These are phyloP conservation scores for Cytospora piceae DNA, from an alignment of 2,329 filamentous ascomycete species.

Conservation along the genomic window DNA sequence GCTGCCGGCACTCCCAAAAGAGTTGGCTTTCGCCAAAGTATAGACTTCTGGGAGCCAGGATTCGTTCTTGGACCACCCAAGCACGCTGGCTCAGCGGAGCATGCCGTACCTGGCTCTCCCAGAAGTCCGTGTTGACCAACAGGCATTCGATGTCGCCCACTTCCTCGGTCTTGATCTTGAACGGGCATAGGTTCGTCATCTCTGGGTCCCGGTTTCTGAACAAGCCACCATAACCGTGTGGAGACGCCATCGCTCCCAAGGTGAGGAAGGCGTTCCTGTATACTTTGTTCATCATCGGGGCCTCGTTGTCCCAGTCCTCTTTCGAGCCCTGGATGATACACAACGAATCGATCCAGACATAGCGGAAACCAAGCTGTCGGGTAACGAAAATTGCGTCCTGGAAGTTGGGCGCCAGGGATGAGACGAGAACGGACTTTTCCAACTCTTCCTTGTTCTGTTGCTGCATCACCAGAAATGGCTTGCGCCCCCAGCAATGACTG, in stretches of 20 bases:
- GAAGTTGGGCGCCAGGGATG: constrained; percentile 27
- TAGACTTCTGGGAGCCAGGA: constrained; percentile 18
- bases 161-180: neutral
- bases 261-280: constrained; percentile 32
- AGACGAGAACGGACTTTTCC: neutral
- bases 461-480: constrained; percentile 13
- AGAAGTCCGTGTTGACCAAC: constrained; percentile 18
- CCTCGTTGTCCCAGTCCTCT: constrained; percentile 33
- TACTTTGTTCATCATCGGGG: constrained; percentile 36
- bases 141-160: neutral
- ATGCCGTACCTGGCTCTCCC: constrained; percentile 16
- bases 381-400: constrained; percentile 30
- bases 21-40: constrained; percentile 22
- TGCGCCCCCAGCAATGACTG: constrained; percentile 36
- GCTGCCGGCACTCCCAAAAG: constrained; percentile 26
- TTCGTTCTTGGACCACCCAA: constrained; percentile 28
- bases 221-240: constrained; percentile 18
- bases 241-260: constrained; percentile 4
- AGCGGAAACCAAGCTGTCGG: constrained; percentile 26
- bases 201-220: constrained; percentile 10
- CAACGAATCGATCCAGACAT: constrained; percentile 37
- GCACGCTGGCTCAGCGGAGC: constrained; percentile 16
- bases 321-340: constrained; percentile 34
- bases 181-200: neutral
- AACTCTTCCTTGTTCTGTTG: neutral